phyloP scores from a whole-genome alignment of 2,329 filamentous ascomycete species.

The Parasarocladium wereldwijsianum region DNA sequence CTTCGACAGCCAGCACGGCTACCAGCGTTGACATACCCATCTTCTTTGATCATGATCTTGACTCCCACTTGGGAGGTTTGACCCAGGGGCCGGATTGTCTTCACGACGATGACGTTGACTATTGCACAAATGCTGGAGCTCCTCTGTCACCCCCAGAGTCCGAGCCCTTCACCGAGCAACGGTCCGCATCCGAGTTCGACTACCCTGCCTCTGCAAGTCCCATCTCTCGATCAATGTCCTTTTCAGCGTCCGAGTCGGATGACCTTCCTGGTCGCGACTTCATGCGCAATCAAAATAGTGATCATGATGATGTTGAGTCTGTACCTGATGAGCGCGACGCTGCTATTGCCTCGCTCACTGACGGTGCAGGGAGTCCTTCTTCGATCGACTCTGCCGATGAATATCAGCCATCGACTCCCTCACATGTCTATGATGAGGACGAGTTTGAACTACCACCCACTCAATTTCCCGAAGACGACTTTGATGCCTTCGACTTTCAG shows the following conservation, averaged over 20 bases:
- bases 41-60: slow-evolving; percentile 24
- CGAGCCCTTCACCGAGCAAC: slow-evolving; percentile 24
- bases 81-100: slow-evolving; percentile 27
- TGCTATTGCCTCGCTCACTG: slow-evolving; percentile 28
- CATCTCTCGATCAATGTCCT: slow-evolving; percentile 33
- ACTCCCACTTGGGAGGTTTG: slow-evolving; percentile 24
- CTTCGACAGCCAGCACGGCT: slow-evolving; percentile 20
- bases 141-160: slow-evolving; percentile 29
- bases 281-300: slow-evolving; percentile 13
- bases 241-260: slow-evolving; percentile 34
- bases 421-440: slow-evolving; percentile 17
- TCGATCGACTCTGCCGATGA: slow-evolving; percentile 17
- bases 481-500: slow-evolving; percentile 15
- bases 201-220: slow-evolving; percentile 20
- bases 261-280: no score
- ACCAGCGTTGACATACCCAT: slow-evolving; percentile 24
- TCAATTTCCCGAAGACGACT: slow-evolving; percentile 24
- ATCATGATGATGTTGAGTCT: slow-evolving; percentile 25
- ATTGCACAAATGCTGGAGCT: slow-evolving; percentile 7
- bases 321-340: slow-evolving; percentile 30
- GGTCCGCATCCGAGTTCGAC: slow-evolving; percentile 8
- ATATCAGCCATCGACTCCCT: slow-evolving; percentile 10
- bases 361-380: slow-evolving; percentile 25
- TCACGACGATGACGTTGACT: slow-evolving; percentile 11
- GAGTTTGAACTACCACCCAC: slow-evolving; percentile 20